phyloP scores from a whole-genome alignment of 257 asterid species.

The Verbascum thapsus region DNA sequence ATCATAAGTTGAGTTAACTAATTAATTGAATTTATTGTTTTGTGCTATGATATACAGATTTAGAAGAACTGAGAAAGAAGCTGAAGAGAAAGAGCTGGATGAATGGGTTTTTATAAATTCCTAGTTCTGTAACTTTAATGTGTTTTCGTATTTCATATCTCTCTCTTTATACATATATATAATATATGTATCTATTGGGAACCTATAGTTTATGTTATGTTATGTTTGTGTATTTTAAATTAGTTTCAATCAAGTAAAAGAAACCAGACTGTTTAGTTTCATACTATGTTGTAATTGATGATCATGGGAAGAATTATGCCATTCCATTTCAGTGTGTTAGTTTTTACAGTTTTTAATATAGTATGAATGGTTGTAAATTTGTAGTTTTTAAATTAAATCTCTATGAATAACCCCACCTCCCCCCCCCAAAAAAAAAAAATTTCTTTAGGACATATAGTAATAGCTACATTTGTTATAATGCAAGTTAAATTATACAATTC shows the following conservation, averaged over 20 bases:
- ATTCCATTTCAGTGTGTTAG: too few species aligned
- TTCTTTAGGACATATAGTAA: too few species aligned
- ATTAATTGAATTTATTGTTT: not conserved
- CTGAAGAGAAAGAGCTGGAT: slow-evolving; percentile 1
- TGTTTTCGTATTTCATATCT: not conserved
- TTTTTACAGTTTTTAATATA: too few species aligned
- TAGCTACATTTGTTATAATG: too few species aligned
- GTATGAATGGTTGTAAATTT: too few species aligned
- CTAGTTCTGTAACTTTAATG: slow-evolving; percentile 22
- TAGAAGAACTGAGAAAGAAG: slow-evolving; percentile 27
- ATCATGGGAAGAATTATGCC: too few species aligned
- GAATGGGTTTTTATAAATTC: not conserved
- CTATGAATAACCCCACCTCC: too few species aligned
- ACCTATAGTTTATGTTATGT: not conserved
- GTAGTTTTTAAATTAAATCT: too few species aligned
- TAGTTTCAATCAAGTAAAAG: slow-evolving; percentile 24
- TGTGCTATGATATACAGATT: slow-evolving; percentile 30
- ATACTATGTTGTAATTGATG: not conserved
- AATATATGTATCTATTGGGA: not conserved
- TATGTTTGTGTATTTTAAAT: slow-evolving; percentile 20
- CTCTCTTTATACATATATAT: not conserved
- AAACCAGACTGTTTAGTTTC: slow-evolving; percentile 10
- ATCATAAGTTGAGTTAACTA: not conserved
- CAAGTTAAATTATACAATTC: too few species aligned
- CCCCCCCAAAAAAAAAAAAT: too few species aligned